Evolutionary conservation across 306 rosid genomes (phyloP), one percentile per base, ranked within the genome.

Genomic region (Luffa aegyptiaca): DNA sequence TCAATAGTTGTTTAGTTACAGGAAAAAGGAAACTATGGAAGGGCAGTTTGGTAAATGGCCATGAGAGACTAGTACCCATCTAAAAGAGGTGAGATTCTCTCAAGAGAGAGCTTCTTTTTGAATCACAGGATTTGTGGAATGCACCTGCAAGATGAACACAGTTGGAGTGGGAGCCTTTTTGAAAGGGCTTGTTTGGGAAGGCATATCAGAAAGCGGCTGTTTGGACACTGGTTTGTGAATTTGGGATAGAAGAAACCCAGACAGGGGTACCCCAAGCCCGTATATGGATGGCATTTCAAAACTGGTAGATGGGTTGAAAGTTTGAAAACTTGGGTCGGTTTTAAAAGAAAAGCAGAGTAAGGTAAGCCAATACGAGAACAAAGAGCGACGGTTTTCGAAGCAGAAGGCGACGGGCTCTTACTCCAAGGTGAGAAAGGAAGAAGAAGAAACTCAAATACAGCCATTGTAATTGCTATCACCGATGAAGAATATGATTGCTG

Each of bases 401-500:
- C 77, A 48, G 76, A 44, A 44, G 55, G 31, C 6, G 73, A 69
- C 53, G 75, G 53, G 77, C 77, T 11, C 77, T 46, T 21, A 71
- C 58, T 26, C n/a, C 77, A 45, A 45, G 37, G 55, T 10, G 18
- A 41, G 76, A 44, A 10, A 68, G 55, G 10, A 39, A 44, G 52
- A 69, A n/a, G 35, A 70, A 70, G 55, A 42, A 70, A 72, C 57
- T 44, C 5, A 16, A 73, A 73, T 48, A 31, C 13, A 71, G 20
- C 39, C 56, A 71, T 46, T 46, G 52, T 41, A 21, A 12, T 45
- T 71, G 77, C 5, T 71, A 21, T 21, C 17, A 46, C 2, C 76
- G 10, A 71, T 45, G 76, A 71, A 46, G 37, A 45, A 71, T 73
- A 73, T 26, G 77, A 31, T 73, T 73, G 78, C 78, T 49, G 77